These are phyloP conservation scores for Lentinula detonsa DNA, from an alignment of 768 basidiomycete species.

Conservation along the genomic window DNA sequence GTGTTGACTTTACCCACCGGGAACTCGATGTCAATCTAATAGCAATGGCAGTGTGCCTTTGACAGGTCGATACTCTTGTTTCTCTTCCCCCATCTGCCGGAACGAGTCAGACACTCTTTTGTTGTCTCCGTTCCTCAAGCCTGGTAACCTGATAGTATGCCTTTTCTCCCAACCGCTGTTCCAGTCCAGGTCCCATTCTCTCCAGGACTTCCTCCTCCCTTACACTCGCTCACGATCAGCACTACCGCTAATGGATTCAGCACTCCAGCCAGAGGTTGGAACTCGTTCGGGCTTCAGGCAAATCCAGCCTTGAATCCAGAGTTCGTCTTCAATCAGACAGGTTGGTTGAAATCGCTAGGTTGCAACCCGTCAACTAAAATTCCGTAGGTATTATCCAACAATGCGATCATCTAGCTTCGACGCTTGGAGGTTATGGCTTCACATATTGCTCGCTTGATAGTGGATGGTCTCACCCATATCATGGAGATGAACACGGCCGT, in stretches of 20 bases:
- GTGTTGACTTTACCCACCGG: not conserved
- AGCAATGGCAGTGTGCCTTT: not conserved
- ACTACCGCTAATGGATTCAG: conserved; percentile 5
- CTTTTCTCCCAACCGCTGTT: not conserved
- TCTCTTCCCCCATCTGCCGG: not conserved
- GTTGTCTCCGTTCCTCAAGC: not conserved
- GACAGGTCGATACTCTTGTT: not conserved
- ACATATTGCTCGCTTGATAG: conserved; percentile 7
- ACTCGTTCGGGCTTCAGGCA: conserved; percentile 8
- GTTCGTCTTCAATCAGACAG: conserved; percentile 4
- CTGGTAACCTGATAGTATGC: not conserved
- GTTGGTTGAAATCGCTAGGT: not conserved
- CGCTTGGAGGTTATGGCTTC: conserved; percentile 2
- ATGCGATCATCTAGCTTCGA: conserved; percentile 7
- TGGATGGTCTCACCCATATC: conserved; percentile 6
- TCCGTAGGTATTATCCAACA: not conserved
- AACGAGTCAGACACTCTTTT: not conserved
- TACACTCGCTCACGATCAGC: conserved; percentile 4
- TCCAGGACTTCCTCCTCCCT: not conserved
- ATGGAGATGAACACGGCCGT: conserved; percentile 7
- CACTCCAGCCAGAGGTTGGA: conserved; percentile 7
- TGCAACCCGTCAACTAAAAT: not conserved
- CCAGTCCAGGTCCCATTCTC: not conserved
- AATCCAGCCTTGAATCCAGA: not conserved
- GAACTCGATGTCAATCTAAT: not conserved